Percentiles rank a stretch among this genome's conserved stretches.
Evolutionary conservation across 2,329 filamentous ascomycete species (phyloP).

Genomic region (Exophiala spinifera): DNA sequence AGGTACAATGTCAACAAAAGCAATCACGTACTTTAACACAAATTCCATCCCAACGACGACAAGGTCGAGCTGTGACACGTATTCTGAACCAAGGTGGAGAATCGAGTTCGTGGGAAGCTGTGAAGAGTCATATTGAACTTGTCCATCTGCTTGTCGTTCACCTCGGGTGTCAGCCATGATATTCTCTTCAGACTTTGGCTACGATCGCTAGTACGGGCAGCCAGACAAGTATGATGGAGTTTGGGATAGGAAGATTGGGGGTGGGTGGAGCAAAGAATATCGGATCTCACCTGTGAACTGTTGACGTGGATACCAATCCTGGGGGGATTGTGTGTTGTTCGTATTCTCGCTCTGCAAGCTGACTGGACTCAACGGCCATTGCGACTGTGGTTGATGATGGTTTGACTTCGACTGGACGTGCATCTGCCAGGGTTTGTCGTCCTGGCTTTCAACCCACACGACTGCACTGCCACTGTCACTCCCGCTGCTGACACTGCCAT

Average conservation of each 20-base stretch:
- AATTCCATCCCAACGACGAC: conserved; percentile 34
- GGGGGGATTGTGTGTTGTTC: not conserved
- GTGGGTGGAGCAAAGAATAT: conserved; percentile 9
- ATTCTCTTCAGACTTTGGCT: too few relatives aligned
- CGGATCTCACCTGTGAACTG: not conserved
- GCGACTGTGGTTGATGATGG: not conserved
- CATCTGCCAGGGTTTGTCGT: conserved; percentile 6
- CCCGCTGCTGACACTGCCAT: not conserved
- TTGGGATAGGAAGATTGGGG: too few relatives aligned
- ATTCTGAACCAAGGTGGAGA: not conserved
- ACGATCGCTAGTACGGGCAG: too few relatives aligned
- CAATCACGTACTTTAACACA: conserved; percentile 33
- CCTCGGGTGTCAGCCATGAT: too few relatives aligned
- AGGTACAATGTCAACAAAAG: too few relatives aligned
- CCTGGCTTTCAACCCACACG: conserved; percentile 10
- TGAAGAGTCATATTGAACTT: not conserved
- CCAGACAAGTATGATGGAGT: too few relatives aligned
- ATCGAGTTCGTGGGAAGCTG: not conserved
- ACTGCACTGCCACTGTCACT: conserved; percentile 1
- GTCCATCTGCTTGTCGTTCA: not conserved
- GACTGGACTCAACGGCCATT: not conserved
- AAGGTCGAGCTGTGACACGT: conserved; percentile 11
- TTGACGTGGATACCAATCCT: not conserved
- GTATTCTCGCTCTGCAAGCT: not conserved
- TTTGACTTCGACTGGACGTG: conserved; percentile 5